Base-by-base conservation (phyloP, 768 basidiomycete genomes). In the Tephrocybe sp. region DNA sequence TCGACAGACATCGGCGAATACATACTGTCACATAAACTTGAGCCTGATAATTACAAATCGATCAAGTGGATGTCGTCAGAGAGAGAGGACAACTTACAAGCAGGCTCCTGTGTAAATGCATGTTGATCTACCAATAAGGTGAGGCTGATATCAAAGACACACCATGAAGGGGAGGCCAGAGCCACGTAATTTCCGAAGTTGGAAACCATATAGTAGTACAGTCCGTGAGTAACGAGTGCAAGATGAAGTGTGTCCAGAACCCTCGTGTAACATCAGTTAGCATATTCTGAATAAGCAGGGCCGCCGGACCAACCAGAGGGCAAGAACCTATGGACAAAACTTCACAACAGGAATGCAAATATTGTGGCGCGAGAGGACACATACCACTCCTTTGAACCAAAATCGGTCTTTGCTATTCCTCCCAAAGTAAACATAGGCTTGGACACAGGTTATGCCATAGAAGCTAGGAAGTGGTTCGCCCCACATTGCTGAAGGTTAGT, bases 121-220 rank as follows among this genome's bases (percentile, higher is more conserved):
- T 14, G 6, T 17, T 20, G 3, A 1, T n/a, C n/a, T n/a, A n/a
- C n/a, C n/a, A n/a, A n/a, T n/a, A n/a, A n/a, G n/a, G n/a, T n/a
- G n/a, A n/a, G n/a, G n/a, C n/a, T n/a, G n/a, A n/a, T n/a, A n/a
- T 24, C 2, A 15, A 25, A 18, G 15, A 36, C 32, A 34, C 40
- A 51, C 50, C 50, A 51, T 15, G 50, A n/a, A 1, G 41, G 50
- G 10, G 50, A 43, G 3, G 42, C 50, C 6, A 51, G 50, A 17
- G 41, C 50, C 3, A 23, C 8, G 21, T 34, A 17, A 34, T 43
- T 51, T 21, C 50, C 50, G 20, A 41, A 51, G 25, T 51, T 51
- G 17, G 32, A 43, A 26, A 51, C 41, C 39, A 51, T 20, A 24
- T 51, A 51, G 24, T 44, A 44, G 33, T 51, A 51, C 23, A 51